phyloP scores from a whole-genome alignment of 257 asterid species.

The Echites panduratus region DNA sequence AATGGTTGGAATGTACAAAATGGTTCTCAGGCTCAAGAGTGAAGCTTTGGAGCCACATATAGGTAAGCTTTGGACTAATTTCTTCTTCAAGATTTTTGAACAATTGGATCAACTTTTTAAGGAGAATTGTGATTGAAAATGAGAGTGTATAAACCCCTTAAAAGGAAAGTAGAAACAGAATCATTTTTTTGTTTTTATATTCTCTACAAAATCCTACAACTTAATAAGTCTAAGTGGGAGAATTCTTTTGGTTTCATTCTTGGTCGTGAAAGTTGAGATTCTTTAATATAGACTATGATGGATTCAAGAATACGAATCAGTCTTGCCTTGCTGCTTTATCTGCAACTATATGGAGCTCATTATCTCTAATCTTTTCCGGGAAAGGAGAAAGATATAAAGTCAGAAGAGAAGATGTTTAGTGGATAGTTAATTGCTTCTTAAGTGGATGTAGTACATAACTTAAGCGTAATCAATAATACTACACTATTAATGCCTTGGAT shows the following conservation, averaged over 20 bases:
- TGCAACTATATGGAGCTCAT: neutral
- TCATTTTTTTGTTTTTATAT: too few relatives aligned
- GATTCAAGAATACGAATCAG: neutral
- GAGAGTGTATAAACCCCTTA: neutral
- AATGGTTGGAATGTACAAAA: neutral
- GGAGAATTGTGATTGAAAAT: neutral
- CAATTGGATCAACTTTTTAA: neutral
- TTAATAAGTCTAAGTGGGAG: too few relatives aligned
- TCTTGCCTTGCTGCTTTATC: neutral
- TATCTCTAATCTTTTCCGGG: neutral
- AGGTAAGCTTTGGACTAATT: neutral
- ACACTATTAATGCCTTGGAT: neutral
- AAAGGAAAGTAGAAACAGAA: too few relatives aligned
- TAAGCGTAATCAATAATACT: too few relatives aligned
- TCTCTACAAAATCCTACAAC: too few relatives aligned
- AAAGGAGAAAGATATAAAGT: too few relatives aligned
- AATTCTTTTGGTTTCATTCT: too few relatives aligned
- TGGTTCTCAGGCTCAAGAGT: neutral
- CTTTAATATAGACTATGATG: neutral
- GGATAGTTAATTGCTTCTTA: too few relatives aligned
- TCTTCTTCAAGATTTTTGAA: neutral
- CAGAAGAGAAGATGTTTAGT: too few relatives aligned
- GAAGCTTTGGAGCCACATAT: constrained; percentile 1
- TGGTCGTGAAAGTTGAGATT: neutral
- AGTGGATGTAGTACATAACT: too few relatives aligned